These are phyloP conservation scores for Starmerella kuoi DNA, from an alignment of 805 yeast genomes.

Conservation along the genomic window DNA sequence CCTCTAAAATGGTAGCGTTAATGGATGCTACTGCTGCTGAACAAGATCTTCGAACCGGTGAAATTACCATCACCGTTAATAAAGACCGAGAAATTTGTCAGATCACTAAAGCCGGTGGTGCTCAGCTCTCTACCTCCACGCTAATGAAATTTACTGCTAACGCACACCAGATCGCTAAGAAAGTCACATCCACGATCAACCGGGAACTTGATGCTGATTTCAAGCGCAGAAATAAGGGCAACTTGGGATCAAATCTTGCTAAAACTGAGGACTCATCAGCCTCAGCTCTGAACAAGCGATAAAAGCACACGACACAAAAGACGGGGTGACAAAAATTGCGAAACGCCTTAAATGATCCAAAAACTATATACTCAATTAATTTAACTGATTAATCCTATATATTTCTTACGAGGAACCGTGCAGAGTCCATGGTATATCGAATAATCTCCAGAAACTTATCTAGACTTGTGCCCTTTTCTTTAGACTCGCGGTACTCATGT, in stretches of 20 bases:
- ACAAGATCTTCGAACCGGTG: conserved; percentile 64
- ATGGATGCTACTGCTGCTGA: conserved; percentile 70
- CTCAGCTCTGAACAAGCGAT: conserved; percentile 24
- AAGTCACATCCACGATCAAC: conserved; percentile 52
- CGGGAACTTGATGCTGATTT: conserved; percentile 44
- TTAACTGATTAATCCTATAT: conserved; percentile 1
- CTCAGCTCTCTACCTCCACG: conserved; percentile 60
- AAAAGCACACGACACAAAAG: too few species aligned
- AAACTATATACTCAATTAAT: too few species aligned
- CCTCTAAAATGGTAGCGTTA: conserved; percentile 12
- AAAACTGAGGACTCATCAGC: neutral
- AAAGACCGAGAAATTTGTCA: conserved; percentile 87
- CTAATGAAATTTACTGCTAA: conserved; percentile 56
- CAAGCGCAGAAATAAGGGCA: conserved; percentile 35
- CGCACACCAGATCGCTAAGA: conserved; percentile 53
- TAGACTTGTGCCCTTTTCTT: conserved; percentile 32
- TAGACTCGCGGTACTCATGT: conserved; percentile 27
- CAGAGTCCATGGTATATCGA: conserved; percentile 41
- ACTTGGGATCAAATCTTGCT: conserved; percentile 26
- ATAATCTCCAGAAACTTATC: conserved; percentile 48
- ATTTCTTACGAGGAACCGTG: conserved; percentile 15
- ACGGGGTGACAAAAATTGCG: too few species aligned
- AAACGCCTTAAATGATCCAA: too few species aligned
- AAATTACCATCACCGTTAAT: conserved; percentile 73
- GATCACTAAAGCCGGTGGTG: conserved; percentile 78